A percentile compares a stretch with the other conserved stretches of the same genome.
Evolutionary conservation across 345 rosid genomes (phyloP).

Genomic region (Gossypium sturtianum): DNA sequence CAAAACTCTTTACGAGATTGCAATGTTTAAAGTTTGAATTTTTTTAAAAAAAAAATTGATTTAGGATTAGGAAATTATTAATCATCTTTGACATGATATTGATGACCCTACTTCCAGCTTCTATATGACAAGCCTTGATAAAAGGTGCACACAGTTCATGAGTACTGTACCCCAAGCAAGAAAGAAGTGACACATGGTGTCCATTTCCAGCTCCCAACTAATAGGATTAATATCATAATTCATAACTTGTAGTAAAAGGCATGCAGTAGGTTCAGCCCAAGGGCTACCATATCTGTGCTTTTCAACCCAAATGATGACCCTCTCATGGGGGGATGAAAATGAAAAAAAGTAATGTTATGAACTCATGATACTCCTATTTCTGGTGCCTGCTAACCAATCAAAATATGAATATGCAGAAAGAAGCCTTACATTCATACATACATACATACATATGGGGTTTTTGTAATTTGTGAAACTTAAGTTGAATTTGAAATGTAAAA

Average conservation of each 20-base stretch:
- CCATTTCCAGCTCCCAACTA: conserved; percentile 11
- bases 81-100: not conserved
- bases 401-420: conserved; percentile 6
- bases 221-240: not conserved
- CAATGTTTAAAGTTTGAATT: not conserved
- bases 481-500: not conserved
- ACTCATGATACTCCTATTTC: not conserved
- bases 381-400: conserved; percentile 9
- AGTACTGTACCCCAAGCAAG: not conserved
- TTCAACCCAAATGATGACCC: not conserved
- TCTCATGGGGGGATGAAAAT: not conserved
- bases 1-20: not conserved
- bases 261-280: not conserved
- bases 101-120: conserved; percentile 20
- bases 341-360: not conserved
- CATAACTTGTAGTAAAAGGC: not conserved
- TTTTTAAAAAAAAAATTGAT: not conserved
- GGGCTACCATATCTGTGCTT: not conserved
- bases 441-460: too few species aligned
- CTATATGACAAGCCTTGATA: conserved; percentile 1
- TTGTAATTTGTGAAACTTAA: too few species aligned
- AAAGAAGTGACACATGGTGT: not conserved
- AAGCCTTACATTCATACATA: too few species aligned
- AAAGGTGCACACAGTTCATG: not conserved
- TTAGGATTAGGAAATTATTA: not conserved